Base-by-base conservation (phyloP, 495 filamentous ascomycete genomes). In the Penicillium daleae region DNA sequence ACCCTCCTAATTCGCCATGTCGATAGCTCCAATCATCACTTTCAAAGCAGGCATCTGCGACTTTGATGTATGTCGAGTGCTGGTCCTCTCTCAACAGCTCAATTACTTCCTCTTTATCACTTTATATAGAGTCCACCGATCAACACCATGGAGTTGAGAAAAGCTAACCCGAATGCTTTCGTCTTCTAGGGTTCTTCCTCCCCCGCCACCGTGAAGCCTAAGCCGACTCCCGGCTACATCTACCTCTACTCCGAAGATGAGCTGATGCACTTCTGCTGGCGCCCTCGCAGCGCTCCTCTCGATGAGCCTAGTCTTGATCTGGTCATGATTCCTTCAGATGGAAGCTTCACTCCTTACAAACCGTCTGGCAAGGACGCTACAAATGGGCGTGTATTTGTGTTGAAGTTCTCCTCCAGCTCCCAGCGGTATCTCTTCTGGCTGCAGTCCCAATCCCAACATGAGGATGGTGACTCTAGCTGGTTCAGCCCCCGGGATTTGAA, bases 31-130 rank as follows among this genome's bases (percentile, higher is more conserved):
- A 31, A 84, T 97, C 69, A 93, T 99, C 71, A 96, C 93, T 5
- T 97, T 99, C 83, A 98, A 97, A 84, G 96, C 93, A 65, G 96
- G 96, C 74, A 86, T 85, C 75, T 99, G 96, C 78, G 87, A 93
- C 22, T 72, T 96, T 53, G 85, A 92, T 78, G 93, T 98, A 78
- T 67, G 90, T 54, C 51, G n/a, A 54, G 21, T 54, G 51, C 29
- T 22, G 31, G 21, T 83, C 55, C 52, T 64, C 29, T 31, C 51
- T 22, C 32, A 33, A 37, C 15, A 54, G 59, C 40, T 59, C 29
- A 24, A 44, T 57, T 33, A 51, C 29, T 56, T 61, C 27, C 57
- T 35, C 32, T 55, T 64, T 62, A 24, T 17, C 21, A 13, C 59
- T 13, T 22, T 17, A n/a, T 6, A 27, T 13, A 17, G 21, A 24